Evolutionary conservation across 352 stramenopile species (phyloP).

Genomic region (Phytophthora citrophthora): DNA sequence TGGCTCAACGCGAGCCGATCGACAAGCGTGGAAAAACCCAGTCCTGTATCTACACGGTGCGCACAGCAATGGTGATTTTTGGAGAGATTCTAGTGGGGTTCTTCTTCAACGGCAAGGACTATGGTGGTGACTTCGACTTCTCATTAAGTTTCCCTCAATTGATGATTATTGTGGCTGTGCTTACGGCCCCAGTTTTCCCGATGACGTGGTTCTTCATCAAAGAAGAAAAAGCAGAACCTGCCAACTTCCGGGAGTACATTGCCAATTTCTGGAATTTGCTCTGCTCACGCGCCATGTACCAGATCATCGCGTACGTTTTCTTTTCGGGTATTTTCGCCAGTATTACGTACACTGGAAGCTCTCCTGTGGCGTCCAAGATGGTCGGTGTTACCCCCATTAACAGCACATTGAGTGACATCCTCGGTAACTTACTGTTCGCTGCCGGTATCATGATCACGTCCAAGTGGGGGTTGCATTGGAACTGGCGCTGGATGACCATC

Average conservation of each 20-base stretch:
- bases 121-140: slow-evolving; percentile 59
- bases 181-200: slow-evolving; percentile 21
- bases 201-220: slow-evolving; percentile 42
- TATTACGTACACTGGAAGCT: slow-evolving; percentile 32
- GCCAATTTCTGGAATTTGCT: slow-evolving; percentile 31
- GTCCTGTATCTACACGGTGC: slow-evolving; percentile 49
- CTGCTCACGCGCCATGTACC: slow-evolving; percentile 38
- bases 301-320: slow-evolving; percentile 42
- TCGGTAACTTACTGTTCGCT: slow-evolving; percentile 34
- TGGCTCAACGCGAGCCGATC: slow-evolving; percentile 50
- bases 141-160: slow-evolving; percentile 53
- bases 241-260: slow-evolving; percentile 30
- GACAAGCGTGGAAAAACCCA: slow-evolving; percentile 45
- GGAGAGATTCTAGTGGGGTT: slow-evolving; percentile 42
- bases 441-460: slow-evolving; percentile 37
- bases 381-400: slow-evolving; percentile 35
- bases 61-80: slow-evolving; percentile 41
- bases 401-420: slow-evolving; percentile 30
- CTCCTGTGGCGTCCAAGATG: slow-evolving; percentile 23
- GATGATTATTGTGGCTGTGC: slow-evolving; percentile 44
- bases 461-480: slow-evolving; percentile 43
- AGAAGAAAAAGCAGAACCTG: slow-evolving; percentile 25
- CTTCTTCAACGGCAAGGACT: slow-evolving; percentile 56
- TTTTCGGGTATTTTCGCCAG: slow-evolving; percentile 32
- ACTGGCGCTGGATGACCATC: slow-evolving; percentile 42